Evolutionary conservation across 352 stramenopile genomes (phyloP), one percentile per base, ranked within the genome.

Genomic region (Pythium scleroteichum): DNA sequence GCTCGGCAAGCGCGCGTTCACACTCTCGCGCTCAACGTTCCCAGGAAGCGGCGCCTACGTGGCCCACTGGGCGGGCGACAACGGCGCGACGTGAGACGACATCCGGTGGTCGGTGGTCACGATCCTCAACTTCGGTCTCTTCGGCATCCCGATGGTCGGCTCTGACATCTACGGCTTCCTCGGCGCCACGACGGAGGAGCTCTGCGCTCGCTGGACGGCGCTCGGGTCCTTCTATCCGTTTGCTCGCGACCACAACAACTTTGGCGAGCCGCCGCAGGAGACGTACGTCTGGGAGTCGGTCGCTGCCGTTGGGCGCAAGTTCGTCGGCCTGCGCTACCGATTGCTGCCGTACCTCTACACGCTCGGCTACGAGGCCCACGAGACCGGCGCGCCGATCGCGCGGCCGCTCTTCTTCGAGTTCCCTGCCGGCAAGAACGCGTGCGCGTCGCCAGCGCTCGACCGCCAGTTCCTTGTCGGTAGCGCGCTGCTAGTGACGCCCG

Each of bases 301-400:
- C 41, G 56, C 67, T 0, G 56, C 62, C 0, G 65, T 88, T n/a
- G 75, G 82, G 23, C 66, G 72, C 32, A 81, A 83, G 45, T 87
- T 88, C 69, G 73, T 95, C 33, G 66, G 70, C 38, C 64, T 87
- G 68, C 78, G 87, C 33, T 93, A 94, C 59, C 76, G 66, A n/a
- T 66, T 94, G 5, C 59, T 95, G 42, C 87, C 87, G 24, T 92
- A 90, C 60, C 58, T 92, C 13, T 94, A 94, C 66, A 90, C 87
- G 33, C 71, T 91, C 35, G 79, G 87, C 4, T 89, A 87, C 39
- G 61, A 84, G 22, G 79, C 81, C 5, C 60, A 85, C 33, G 29
- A 49, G 0, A 52, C 66, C 5, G 84, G 82, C 27, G 32, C 63
- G 14, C 76, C 78, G 0, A 88, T 89, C 56, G 72, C 71, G 23